Conservation (phyloP, 2,329 filamentous ascomycete genomes). For the Trichoderma breve region DNA sequence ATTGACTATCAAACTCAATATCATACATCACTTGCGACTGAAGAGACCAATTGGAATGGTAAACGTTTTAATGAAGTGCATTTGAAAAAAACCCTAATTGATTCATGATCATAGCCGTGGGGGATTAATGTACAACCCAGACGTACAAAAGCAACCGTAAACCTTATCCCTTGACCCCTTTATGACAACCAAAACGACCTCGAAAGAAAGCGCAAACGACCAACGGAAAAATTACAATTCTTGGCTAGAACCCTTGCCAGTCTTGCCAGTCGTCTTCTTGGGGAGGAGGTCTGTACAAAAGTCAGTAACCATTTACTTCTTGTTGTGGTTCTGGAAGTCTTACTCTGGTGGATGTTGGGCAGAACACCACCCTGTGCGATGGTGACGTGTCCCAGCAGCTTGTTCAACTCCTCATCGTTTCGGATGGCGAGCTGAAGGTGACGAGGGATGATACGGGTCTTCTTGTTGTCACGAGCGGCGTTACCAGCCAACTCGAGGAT, state of each 20-base stretch:
- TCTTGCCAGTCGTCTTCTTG: conserved; percentile 95
- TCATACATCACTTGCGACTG: neutral
- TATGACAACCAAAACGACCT: conserved; percentile 72
- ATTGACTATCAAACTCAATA: neutral
- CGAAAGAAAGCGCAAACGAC: conserved; percentile 50
- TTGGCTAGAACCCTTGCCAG: conserved; percentile 87
- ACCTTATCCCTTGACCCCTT: conserved; percentile 74
- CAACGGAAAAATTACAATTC: conserved; percentile 70
- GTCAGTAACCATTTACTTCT: conserved; percentile 31
- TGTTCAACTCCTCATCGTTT: conserved; percentile 99
- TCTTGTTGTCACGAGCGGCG: conserved; percentile 99
- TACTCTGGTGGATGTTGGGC: conserved; percentile 97
- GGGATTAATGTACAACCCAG: conserved; percentile 72
- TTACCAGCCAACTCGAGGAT: conserved; percentile 99
- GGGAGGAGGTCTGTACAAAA: conserved; percentile 77
- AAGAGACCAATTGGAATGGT: neutral
- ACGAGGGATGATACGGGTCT: conserved; percentile 99
- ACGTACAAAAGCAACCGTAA: conserved; percentile 60
- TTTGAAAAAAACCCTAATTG: conserved; percentile 17
- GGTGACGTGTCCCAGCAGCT: conserved; percentile 92
- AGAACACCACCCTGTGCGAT: conserved; percentile 97
- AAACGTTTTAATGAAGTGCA: conserved; percentile 12
- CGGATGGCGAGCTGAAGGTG: conserved; percentile 99
- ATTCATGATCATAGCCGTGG: conserved; percentile 65
- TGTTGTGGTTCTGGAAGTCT: conserved; percentile 38